Conservation (phyloP, 805 yeast species). For the Cyberlindnera saturnus region DNA sequence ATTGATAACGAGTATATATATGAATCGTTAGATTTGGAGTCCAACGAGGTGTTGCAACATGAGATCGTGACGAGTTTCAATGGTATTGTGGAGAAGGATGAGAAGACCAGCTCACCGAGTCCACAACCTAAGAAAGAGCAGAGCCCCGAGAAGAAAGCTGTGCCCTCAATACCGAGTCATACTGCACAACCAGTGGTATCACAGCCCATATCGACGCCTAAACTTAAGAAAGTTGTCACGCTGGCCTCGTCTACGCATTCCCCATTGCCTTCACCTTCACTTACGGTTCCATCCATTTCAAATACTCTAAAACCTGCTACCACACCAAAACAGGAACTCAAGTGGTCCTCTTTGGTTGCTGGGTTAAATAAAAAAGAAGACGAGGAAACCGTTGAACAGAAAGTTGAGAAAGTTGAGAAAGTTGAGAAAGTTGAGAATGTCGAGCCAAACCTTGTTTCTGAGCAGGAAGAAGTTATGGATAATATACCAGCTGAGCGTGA, state of each 20-base stretch:
- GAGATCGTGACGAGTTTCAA: constrained; percentile 36
- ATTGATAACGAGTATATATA: constrained; percentile 91
- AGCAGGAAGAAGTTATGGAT: no score
- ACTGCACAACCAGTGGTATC: background rate
- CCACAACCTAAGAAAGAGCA: constrained; percentile 1
- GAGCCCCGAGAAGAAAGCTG: constrained; percentile 1
- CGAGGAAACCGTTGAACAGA: background rate
- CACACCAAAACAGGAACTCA: constrained; percentile 43
- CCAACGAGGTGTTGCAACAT: constrained; percentile 41
- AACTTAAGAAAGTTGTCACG: constrained; percentile 1
- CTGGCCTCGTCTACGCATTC: constrained; percentile 3
- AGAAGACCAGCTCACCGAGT: constrained; percentile 1
- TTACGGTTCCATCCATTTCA: background rate
- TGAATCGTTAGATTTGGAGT: constrained; percentile 72
- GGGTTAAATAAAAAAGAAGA: background rate
- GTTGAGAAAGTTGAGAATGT: no score
- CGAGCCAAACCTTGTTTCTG: no score
- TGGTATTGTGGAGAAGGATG: constrained; percentile 3
- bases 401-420: no score
- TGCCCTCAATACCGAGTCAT: background rate
- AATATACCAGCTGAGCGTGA: background rate
- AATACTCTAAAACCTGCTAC: constrained; percentile 43
- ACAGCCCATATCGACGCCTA: constrained; percentile 5
- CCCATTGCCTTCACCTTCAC: background rate
- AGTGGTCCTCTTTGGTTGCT: constrained; percentile 38